Base-by-base conservation (phyloP, 371 early-diverging fungal genomes). In the Mortierella sp. region DNA sequence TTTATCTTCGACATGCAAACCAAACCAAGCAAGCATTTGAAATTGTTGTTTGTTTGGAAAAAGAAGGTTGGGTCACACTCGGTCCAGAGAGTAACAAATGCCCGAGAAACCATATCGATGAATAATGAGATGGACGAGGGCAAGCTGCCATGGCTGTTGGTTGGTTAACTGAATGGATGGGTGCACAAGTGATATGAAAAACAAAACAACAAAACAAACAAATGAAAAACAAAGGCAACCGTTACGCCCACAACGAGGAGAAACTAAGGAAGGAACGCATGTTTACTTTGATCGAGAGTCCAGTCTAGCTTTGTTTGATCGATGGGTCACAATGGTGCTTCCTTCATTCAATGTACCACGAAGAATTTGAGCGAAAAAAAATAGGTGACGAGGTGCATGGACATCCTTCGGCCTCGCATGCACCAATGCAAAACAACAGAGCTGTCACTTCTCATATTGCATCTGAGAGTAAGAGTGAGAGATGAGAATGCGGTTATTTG, bases 241-340 rank as follows among this genome's bases (percentile, higher is more conserved):
- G 65, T 65, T 38, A 65, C 65, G 65, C 65, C 65, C 65, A 24
- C 54, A 32, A 60, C 51, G 51, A 51, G 51, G 32, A 60, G 14
- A 6, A 14, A 32, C 4, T 18, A 10, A 27, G 12, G 63, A 38
- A 35, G 65, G 38, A 51, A 18, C 16, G 24, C 12, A 21, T 38
- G 35, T 65, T 18, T 65, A 1, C 32, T 65, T 65, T 35, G 65
- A 38, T 65, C 65, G 24, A 65, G 24, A 65, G 65, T 65, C 38
- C 18, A 65, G 65, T 51, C 21, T 21, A 51, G 51, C 21, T 51
- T 51, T 51, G 51, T 32, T 65, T 65, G 38, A 65, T 65, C 65
- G 38, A 32, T 56, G 56, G 56, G 56, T 51, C 51, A 51, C 51
- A 51, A 51, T 51, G 51, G 16, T 21, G 51, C 51, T 51, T 51